These are phyloP conservation scores for Exophiala phaeomuriformis DNA, from an alignment of 2,329 filamentous ascomycete genomes.

Conservation along the genomic window DNA sequence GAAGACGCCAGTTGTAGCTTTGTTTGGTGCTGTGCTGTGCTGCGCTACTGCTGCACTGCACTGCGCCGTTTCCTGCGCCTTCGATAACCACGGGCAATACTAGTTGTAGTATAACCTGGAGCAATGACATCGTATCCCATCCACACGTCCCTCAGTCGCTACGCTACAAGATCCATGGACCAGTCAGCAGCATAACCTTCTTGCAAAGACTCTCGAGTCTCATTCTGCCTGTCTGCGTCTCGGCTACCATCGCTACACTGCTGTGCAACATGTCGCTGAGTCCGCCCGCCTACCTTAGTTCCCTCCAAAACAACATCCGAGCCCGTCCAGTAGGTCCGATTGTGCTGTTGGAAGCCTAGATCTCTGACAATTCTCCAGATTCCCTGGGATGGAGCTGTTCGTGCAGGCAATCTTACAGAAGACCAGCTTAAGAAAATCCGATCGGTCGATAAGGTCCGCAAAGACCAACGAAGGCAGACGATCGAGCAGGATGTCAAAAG, in stretches of 20 bases:
- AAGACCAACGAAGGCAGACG: conserved; percentile 76
- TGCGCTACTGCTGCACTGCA: too few species aligned
- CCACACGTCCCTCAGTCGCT: conserved; percentile 3
- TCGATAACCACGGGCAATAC: conserved; percentile 1
- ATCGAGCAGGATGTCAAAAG: conserved; percentile 72
- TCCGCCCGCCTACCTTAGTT: conserved; percentile 76
- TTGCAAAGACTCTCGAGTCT: not conserved
- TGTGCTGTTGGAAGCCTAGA: not conserved
- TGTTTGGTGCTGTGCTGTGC: too few species aligned
- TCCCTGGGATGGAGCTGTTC: conserved; percentile 93
- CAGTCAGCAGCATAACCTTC: not conserved
- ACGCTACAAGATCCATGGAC: not conserved
- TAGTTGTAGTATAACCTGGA: not conserved
- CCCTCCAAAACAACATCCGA: conserved; percentile 94
- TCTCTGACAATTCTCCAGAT: conserved; percentile 43
- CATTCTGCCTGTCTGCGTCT: conserved; percentile 1
- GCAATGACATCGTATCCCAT: conserved; percentile 11
- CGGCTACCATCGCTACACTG: conserved; percentile 14
- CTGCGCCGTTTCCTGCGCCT: not conserved
- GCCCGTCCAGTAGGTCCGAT: conserved; percentile 54
- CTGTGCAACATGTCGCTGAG: conserved; percentile 62
- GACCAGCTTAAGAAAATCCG: conserved; percentile 92
- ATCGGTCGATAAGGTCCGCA: conserved; percentile 91
- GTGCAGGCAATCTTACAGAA: conserved; percentile 88
- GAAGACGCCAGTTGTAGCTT: not conserved